A percentile compares a stretch with the other conserved stretches of the same genome.
These are phyloP conservation scores for Tuber magnatum DNA, from an alignment of 495 filamentous ascomycete genomes.

Conservation along the genomic window DNA sequence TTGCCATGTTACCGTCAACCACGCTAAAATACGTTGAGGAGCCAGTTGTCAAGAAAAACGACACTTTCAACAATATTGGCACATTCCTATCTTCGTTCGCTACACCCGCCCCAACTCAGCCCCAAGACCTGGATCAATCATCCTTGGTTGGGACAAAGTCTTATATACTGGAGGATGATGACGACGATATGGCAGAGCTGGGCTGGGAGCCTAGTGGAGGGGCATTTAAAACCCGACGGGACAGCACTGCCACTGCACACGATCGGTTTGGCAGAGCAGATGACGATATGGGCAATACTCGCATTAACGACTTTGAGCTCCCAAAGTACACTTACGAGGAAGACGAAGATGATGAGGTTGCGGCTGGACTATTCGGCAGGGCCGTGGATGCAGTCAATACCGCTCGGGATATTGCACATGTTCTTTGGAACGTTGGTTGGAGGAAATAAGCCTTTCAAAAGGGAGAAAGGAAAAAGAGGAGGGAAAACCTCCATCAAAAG, in stretches of 20 bases:
- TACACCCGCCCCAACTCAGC: conserved; percentile 47
- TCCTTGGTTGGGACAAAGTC: conserved; percentile 45
- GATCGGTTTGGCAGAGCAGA: conserved; percentile 31
- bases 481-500: too few relatives aligned
- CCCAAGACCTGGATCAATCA: conserved; percentile 1
- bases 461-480: neutral
- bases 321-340: conserved; percentile 55
- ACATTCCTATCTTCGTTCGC: conserved; percentile 36
- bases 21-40: conserved; percentile 82
- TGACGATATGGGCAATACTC: conserved; percentile 2
- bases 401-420: conserved; percentile 87
- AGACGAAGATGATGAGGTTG: conserved; percentile 54
- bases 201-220: conserved; percentile 44
- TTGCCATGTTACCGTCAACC: conserved; percentile 85
- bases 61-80: conserved; percentile 35
- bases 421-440: conserved; percentile 98
- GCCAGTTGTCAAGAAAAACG: conserved; percentile 56
- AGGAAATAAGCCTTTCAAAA: conserved; percentile 50
- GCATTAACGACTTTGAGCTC: conserved; percentile 33
- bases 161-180: conserved; percentile 60
- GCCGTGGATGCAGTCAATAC: conserved; percentile 95
- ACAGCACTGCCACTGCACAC: conserved; percentile 40
- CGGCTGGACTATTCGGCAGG: conserved; percentile 62
- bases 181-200: conserved; percentile 54
- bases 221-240: conserved; percentile 41